These are phyloP conservation scores for Penicillium odoratum DNA, from an alignment of 495 filamentous ascomycete genomes.

Conservation along the genomic window DNA sequence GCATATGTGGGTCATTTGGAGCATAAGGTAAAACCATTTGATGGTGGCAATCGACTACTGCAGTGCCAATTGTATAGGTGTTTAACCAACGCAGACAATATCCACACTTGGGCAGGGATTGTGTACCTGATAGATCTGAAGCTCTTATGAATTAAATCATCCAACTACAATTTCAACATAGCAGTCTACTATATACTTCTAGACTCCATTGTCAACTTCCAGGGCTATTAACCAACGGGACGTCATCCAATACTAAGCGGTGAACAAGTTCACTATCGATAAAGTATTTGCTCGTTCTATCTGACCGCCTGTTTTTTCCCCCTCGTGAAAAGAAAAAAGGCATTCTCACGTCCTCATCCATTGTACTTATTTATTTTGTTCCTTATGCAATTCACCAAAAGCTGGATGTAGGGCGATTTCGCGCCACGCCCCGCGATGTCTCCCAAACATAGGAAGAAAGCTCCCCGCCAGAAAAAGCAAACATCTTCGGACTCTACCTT, in stretches of 20 bases:
- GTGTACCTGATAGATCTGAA: neutral
- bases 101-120: conserved; percentile 18
- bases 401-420: conserved; percentile 34
- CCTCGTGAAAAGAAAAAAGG: neutral
- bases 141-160: no score
- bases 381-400: conserved; percentile 21
- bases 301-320: conserved; percentile 3
- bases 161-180: no score
- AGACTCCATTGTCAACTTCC: no score
- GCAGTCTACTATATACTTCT: no score
- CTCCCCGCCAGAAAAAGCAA: conserved; percentile 35
- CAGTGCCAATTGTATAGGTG: conserved; percentile 12
- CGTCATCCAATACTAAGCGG: neutral
- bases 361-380: conserved; percentile 7
- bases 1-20: neutral
- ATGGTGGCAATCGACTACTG: conserved; percentile 11
- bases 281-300: neutral
- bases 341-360: neutral
- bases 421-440: conserved; percentile 49
- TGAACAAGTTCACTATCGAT: neutral
- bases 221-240: neutral
- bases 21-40: neutral
- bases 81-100: conserved; percentile 7
- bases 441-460: conserved; percentile 50
- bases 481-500: conserved; percentile 29